Conservation (phyloP, 139 green algal species). For the Auxenochlorella protothecoides region DNA sequence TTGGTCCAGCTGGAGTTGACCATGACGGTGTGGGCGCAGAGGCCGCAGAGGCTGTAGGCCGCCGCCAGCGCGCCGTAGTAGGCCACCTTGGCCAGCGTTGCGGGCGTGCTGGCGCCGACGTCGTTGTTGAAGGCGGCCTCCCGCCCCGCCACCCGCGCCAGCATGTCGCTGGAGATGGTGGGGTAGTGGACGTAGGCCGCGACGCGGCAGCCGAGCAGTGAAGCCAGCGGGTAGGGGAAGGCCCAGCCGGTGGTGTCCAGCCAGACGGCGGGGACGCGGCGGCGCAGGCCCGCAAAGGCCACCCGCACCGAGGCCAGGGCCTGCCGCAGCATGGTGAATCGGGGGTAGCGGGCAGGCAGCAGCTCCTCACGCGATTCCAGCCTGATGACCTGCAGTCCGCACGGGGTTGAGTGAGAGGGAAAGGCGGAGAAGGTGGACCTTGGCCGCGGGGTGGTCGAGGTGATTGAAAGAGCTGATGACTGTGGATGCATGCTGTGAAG, state of each 20-base stretch:
- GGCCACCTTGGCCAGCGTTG: conserved; percentile 57
- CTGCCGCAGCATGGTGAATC: conserved; percentile 82
- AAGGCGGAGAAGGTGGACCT: neutral
- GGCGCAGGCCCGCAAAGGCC: conserved; percentile 50
- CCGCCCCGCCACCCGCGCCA: conserved; percentile 30
- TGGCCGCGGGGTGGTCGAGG: neutral
- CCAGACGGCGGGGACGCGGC: conserved; percentile 61
- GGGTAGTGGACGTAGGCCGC: conserved; percentile 91
- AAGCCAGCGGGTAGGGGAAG: conserved; percentile 76
- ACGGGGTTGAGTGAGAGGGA: neutral
- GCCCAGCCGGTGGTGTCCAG: conserved; percentile 91
- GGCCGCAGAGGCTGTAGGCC: conserved; percentile 49
- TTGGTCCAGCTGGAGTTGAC: conserved; percentile 92
- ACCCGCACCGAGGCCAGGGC: conserved; percentile 53
- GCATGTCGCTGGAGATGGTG: conserved; percentile 87
- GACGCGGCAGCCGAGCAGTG: conserved; percentile 50
- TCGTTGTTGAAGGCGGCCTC: conserved; percentile 67
- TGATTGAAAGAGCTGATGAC: neutral
- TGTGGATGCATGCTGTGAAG: neutral
- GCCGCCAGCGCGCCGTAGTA: conserved; percentile 78
- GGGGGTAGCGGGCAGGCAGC: conserved; percentile 53
- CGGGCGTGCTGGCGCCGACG: conserved; percentile 21
- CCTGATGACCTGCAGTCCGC: conserved; percentile 44
- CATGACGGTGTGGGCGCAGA: conserved; percentile 34
- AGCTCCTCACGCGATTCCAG: conserved; percentile 41